Evolutionary conservation across 208 protist species (phyloP).

Genomic region (Leishmania turanica): DNA sequence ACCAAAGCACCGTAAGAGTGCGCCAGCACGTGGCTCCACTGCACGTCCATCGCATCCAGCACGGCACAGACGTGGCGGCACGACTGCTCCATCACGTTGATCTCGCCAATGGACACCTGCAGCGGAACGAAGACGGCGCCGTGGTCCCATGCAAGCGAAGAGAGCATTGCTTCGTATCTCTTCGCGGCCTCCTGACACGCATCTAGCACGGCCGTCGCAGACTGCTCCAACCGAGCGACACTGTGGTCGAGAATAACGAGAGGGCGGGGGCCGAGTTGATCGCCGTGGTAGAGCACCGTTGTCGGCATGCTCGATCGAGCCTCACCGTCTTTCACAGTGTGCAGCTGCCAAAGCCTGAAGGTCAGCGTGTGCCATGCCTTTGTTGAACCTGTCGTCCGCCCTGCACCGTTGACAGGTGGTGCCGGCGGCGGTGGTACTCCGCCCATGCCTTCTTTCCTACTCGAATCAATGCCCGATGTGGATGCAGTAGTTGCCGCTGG

Average conservation of each 20-base stretch:
- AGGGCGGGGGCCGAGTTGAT: conserved; percentile 74
- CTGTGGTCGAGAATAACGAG: conserved; percentile 84
- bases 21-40: conserved; percentile 77
- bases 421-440: conserved; percentile 7
- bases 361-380: conserved; percentile 42
- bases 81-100: conserved; percentile 49
- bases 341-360: conserved; percentile 70
- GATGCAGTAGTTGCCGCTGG: not conserved
- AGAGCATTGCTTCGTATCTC: conserved; percentile 70
- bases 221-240: conserved; percentile 12
- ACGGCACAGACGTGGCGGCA: conserved; percentile 72
- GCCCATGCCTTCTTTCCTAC: not conserved
- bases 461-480: not conserved
- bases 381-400: conserved; percentile 15
- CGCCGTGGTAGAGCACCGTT: conserved; percentile 67
- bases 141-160: conserved; percentile 61
- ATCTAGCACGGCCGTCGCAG: conserved; percentile 19
- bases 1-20: conserved; percentile 81
- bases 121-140: conserved; percentile 84
- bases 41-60: conserved; percentile 80
- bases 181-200: conserved; percentile 28
- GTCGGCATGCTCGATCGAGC: conserved; percentile 36
- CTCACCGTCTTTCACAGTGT: conserved; percentile 29
- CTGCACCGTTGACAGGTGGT: conserved; percentile 8
- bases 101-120: conserved; percentile 34